A percentile compares a stretch with the other conserved stretches of the same genome.
These are phyloP conservation scores for Pseudocercospora crystallina DNA, from an alignment of 2,329 filamentous ascomycete genomes.

Conservation along the genomic window DNA sequence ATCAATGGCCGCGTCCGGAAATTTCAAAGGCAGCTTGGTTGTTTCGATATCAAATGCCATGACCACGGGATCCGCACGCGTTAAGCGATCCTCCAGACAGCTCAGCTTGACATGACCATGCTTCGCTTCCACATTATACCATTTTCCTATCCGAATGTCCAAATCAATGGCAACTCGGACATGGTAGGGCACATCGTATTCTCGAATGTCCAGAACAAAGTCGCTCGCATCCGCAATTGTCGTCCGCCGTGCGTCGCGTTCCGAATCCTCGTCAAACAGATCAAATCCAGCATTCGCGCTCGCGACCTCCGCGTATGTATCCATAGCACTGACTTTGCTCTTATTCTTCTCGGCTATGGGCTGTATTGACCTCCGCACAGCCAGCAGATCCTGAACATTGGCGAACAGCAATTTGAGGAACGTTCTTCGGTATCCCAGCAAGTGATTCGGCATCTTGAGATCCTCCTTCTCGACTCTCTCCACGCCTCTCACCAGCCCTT, in stretches of 20 bases:
- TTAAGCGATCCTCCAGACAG: constrained; percentile 81
- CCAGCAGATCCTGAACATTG: constrained; percentile 82
- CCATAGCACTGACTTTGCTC: constrained; percentile 94
- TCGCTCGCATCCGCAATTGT: constrained; percentile 83
- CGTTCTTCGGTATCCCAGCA: constrained; percentile 83
- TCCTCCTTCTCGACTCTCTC: constrained; percentile 87
- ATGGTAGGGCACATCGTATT: constrained; percentile 99
- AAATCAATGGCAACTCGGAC: constrained; percentile 93
- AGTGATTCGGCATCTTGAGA: constrained; percentile 76
- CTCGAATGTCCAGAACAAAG: constrained; percentile 96
- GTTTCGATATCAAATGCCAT: constrained; percentile 99
- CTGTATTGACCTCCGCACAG: constrained; percentile 79
- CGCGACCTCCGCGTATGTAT: constrained; percentile 97
- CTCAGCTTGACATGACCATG: constrained; percentile 82
- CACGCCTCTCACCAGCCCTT: constrained; percentile 77
- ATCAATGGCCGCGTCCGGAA: constrained; percentile 90
- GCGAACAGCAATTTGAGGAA: constrained; percentile 85
- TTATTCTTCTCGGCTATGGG: constrained; percentile 95
- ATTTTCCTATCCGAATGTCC: constrained; percentile 95
- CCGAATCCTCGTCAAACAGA: constrained; percentile 82
- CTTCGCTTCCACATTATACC: constrained; percentile 94
- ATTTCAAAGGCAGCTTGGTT: constrained; percentile 91
- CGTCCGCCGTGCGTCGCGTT: constrained; percentile 76
- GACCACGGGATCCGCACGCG: constrained; percentile 92
- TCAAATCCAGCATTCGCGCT: constrained; percentile 82